Conservation (phyloP, 768 basidiomycete species). For the Calocera viscosa region DNA sequence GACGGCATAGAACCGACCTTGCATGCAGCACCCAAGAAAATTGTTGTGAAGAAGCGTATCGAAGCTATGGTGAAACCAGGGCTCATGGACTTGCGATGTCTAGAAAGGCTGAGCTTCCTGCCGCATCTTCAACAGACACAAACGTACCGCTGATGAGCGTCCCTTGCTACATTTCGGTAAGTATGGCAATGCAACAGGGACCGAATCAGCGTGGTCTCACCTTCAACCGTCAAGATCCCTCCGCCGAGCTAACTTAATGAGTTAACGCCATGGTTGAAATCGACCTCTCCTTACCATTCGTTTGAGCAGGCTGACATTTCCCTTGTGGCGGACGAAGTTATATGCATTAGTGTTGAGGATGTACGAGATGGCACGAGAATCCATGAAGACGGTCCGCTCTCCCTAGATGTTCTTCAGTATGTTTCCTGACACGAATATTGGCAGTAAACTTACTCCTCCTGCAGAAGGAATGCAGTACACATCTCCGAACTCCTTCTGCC, state of each 20-base stretch:
- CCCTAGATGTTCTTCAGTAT: too few relatives aligned
- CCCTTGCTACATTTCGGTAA: too few relatives aligned
- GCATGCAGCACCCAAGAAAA: background rate
- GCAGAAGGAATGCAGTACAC: background rate
- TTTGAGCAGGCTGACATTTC: background rate
- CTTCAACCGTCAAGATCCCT: background rate
- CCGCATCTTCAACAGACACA: too few relatives aligned
- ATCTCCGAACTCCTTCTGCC: background rate
- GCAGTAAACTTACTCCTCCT: background rate
- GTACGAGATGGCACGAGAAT: background rate
- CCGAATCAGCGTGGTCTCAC: background rate
- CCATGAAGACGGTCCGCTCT: too few relatives aligned
- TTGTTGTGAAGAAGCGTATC: background rate
- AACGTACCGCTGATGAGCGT: too few relatives aligned
- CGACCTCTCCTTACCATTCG: background rate
- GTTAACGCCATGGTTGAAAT: background rate
- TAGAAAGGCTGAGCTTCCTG: too few relatives aligned
- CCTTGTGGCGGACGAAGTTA: background rate
- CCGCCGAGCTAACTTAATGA: background rate
- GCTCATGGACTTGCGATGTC: background rate
- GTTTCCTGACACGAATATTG: too few relatives aligned
- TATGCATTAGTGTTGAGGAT: background rate
- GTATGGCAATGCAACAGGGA: too few relatives aligned
- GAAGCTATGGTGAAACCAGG: background rate
- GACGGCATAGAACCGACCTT: too few relatives aligned